Evolutionary conservation across 1,284 basidiomycete genomes (phyloP), one percentile per base, ranked within the genome.

Genomic region (Pisolithus thermaeus): DNA sequence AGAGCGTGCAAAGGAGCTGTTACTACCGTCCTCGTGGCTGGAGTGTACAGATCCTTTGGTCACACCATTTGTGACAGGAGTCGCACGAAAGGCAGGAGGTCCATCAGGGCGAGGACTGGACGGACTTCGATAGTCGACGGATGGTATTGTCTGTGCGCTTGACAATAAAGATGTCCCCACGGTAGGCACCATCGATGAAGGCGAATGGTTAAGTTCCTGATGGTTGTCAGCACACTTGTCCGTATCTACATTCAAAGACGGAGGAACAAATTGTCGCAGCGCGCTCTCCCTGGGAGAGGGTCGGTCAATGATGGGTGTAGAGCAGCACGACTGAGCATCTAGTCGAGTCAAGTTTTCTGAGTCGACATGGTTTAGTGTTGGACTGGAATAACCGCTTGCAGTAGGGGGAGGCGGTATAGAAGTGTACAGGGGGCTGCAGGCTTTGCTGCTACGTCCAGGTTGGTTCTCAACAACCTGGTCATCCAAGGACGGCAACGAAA

Each of bases 241-340:
- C 35, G 36, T 40, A 7, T 55, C 55, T 14, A 59, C 40, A 44
- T 58, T 50, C 18, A 54, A 35, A 4, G 63, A 42, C 39, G 27
- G 56, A 37, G 56, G 42, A 2, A 51, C 30, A 28, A 18, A 11
- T 27, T 55, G 52, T 57, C 61, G 62, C 5, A 46, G 48, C 7
- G 52, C 61, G 40, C 43, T 53, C 14, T 64, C 62, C 0, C 47
- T 59, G 23, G 66, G 63, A 39, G 52, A 65, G 47, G 32, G 50
- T 41, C 67, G 66, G n/a, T 66, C 63, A 7, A 67, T 61, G 7
- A 66, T 60, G 37, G 70, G 63, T 3, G 65, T 70, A 2, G 65
- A 68, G 49, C 65, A 67, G 28, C 63, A 62, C n/a, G 67, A 66
- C 40, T 59, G 67, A 14, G 62, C 58, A 3, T 61, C 64, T 6